Conservation (phyloP, 2,329 filamentous ascomycete species). For the Fusarium domesticum region DNA sequence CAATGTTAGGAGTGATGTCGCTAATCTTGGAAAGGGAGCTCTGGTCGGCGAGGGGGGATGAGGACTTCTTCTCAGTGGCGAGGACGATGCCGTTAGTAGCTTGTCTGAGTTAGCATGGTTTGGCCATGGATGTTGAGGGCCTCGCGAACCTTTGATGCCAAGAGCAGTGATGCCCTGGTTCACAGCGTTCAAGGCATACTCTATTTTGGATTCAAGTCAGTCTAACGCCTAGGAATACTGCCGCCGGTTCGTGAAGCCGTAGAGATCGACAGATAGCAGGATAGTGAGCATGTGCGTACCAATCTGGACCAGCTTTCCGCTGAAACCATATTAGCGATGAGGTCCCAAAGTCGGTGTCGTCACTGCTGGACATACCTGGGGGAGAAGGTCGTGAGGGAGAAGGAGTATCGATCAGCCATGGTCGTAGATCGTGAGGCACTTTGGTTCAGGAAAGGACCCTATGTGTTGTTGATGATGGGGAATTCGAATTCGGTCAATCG, state of each 20-base stretch:
- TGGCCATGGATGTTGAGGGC: slow-evolving; percentile 1
- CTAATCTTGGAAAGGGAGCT: slow-evolving; percentile 95
- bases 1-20: slow-evolving; percentile 97
- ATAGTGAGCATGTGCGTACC: slow-evolving; percentile 45
- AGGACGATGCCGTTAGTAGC: slow-evolving; percentile 98
- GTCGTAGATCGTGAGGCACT: slow-evolving; percentile 28
- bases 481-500: slow-evolving; percentile 24
- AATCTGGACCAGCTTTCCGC: slow-evolving; percentile 99
- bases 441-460: slow-evolving; percentile 7
- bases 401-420: slow-evolving; percentile 99
- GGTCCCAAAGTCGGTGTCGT: slow-evolving; percentile 26
- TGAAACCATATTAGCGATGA: slow-evolving; percentile 50
- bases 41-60: slow-evolving; percentile 92
- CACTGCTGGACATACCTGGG: slow-evolving; percentile 70
- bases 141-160: slow-evolving; percentile 86
- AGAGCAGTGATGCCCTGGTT: slow-evolving; percentile 98
- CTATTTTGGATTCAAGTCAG: slow-evolving; percentile 47
- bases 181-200: slow-evolving; percentile 98
- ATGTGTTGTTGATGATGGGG: slow-evolving; percentile 13
- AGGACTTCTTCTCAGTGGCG: slow-evolving; percentile 99
- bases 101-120: slow-evolving; percentile 38
- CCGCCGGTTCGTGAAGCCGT: background rate
- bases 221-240: background rate
- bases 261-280: background rate
- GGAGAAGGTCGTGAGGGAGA: slow-evolving; percentile 99